Percentiles rank a stretch among this genome's conserved stretches.
Evolutionary conservation across 257 asterid species (phyloP).

Genomic region (Fraxinus americana): DNA sequence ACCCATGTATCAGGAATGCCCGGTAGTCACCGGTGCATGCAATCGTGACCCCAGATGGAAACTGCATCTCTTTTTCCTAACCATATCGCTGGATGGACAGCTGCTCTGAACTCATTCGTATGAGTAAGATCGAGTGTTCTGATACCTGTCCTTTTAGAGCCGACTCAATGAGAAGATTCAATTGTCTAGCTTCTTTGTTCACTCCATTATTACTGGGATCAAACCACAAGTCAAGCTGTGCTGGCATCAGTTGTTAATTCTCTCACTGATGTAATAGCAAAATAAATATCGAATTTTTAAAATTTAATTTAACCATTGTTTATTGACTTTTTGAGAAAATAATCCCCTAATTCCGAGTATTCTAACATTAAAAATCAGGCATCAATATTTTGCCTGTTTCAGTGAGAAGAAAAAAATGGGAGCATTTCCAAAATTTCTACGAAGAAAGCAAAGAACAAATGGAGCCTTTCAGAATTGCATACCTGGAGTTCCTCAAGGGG

Average conservation of each 20-base stretch:
- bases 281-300: not conserved
- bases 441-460: constrained; percentile 4
- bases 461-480: not conserved
- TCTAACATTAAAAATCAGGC: not conserved
- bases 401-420: not conserved
- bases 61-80: constrained; percentile 91
- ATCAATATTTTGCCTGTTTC: not conserved
- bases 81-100: constrained; percentile 95
- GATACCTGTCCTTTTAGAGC: constrained; percentile 52
- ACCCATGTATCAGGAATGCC: constrained; percentile 99
- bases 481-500: constrained; percentile 84
- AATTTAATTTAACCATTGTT: too few species aligned
- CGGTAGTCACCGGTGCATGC: constrained; percentile 98
- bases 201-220: constrained; percentile 78
- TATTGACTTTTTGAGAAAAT: not conserved
- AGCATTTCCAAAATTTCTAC: not conserved
- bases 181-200: constrained; percentile 78
- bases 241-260: constrained; percentile 31
- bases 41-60: constrained; percentile 92
- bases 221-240: constrained; percentile 88
- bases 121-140: constrained; percentile 62
- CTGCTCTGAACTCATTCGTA: constrained; percentile 84
- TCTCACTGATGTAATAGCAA: not conserved
- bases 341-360: constrained; percentile 1
- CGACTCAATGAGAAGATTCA: constrained; percentile 65